phyloP scores from a whole-genome alignment of 129 eudicot genomes.

The Helichrysum umbraculigerum region DNA sequence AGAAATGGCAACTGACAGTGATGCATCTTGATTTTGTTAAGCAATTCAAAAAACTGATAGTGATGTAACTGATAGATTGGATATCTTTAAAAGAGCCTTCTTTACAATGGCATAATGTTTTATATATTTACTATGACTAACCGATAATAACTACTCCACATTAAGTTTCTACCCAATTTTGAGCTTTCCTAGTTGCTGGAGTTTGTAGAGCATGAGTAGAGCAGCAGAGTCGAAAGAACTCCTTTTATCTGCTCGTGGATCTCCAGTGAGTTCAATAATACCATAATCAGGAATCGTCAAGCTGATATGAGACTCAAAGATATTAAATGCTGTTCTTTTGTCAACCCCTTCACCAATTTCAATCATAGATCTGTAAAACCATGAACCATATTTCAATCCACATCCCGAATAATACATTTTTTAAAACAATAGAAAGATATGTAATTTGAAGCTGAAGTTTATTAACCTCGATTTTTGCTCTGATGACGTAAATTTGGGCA shows the following conservation, averaged over 20 bases:
- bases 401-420: neutral
- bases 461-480: slow-evolving; percentile 69
- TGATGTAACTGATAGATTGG: too few species aligned
- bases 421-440: neutral
- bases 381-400: neutral
- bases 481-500: slow-evolving; percentile 58
- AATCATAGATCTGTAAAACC: slow-evolving; percentile 49
- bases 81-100: neutral
- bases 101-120: neutral
- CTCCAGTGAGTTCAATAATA: slow-evolving; percentile 52
- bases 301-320: slow-evolving; percentile 54
- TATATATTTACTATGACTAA: neutral
- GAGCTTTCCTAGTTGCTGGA: slow-evolving; percentile 51
- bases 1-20: too few species aligned
- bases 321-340: slow-evolving; percentile 47
- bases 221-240: slow-evolving; percentile 86
- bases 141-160: neutral
- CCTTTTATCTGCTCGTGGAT: slow-evolving; percentile 75
- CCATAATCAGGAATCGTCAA: slow-evolving; percentile 69
- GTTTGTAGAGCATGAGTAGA: slow-evolving; percentile 59
- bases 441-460: neutral
- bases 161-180: slow-evolving; percentile 30
- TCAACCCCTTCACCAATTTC: slow-evolving; percentile 58
- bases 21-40: too few species aligned
- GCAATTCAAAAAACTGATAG: too few species aligned